Evolutionary conservation across 164 flowering plant species (phyloP), one percentile per base, ranked within the genome.

Genomic region (Sextonia rubra): DNA sequence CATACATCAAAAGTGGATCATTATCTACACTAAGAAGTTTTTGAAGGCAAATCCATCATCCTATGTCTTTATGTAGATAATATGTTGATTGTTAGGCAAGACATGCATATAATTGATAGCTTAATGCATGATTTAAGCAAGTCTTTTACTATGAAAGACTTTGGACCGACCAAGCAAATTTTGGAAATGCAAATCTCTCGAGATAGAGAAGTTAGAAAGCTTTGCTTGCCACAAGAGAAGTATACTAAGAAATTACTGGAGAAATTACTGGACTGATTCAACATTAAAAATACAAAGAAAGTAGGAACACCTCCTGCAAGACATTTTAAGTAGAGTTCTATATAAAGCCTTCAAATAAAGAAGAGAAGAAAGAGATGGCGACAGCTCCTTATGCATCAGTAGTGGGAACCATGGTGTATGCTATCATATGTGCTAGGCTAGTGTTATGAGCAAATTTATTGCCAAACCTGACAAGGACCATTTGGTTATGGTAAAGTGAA

Each of bases 31-130:
- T n/a, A n/a, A n/a, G n/a, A n/a, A n/a, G n/a, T n/a, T n/a, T 64
- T 56, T 7, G 48, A 44, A 64, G 63, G 26, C 68, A 60, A 20
- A 58, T 60, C 12, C 49, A 47, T 47, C 49, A 47, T 44, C n/a
- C n/a, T 58, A n/a, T 63, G 2, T 26, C 24, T 72, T 6, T 64
- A 72, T 72, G 61, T 71, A 2, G 67, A 61, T 61, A 66, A 71
- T 52, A 71, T 71, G 66, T 44, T 71, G 26, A 37, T 32, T 74
- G 25, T 60, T 12, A 2, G 68, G 68, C 17, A 30, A 12, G 44
- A 64, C 52, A 17, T 8, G 1, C 22, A 8, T 20, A 49, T 2
- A 23, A 44, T 62, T 58, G 23, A 18, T 18, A 48, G 12, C 64
- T 24, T 60, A 18, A 58, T 9, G 62, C 9, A 11, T 12, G 62